Evolutionary conservation across 108 stramenopile genomes (phyloP).

Genomic region (Mediolabrus comicus): DNA sequence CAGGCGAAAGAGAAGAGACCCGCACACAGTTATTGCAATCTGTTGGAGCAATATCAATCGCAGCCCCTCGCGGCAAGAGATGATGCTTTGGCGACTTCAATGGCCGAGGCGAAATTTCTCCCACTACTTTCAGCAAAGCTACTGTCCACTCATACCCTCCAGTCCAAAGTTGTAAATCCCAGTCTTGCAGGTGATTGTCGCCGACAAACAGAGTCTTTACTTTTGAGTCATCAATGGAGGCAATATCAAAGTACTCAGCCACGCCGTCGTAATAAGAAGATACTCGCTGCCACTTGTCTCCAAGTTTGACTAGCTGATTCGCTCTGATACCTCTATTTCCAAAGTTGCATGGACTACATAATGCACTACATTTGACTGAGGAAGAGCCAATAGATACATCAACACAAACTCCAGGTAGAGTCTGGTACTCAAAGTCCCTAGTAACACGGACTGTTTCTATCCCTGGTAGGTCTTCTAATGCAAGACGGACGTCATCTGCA

Average conservation of each 20-base stretch:
- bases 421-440: conserved; percentile 21
- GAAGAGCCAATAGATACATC: conserved; percentile 38
- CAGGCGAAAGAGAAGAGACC: conserved; percentile 38
- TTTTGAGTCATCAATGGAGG: conserved; percentile 51
- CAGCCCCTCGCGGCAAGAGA: conserved; percentile 40
- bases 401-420: conserved; percentile 33
- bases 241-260: conserved; percentile 48
- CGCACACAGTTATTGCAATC: conserved; percentile 74
- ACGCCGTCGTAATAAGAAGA: conserved; percentile 48
- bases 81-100: conserved; percentile 45
- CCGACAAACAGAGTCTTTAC: conserved; percentile 47
- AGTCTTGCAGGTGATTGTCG: conserved; percentile 5
- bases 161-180: conserved; percentile 54
- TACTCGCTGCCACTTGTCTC: conserved; percentile 64
- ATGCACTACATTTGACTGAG: conserved; percentile 36
- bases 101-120: conserved; percentile 29
- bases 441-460: conserved; percentile 62
- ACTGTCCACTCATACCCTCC: conserved; percentile 80
- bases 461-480: conserved; percentile 55
- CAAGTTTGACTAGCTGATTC: conserved; percentile 52
- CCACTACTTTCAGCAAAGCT: conserved; percentile 47
- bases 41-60: conserved; percentile 41
- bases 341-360: conserved; percentile 54
- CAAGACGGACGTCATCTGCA: conserved; percentile 51
- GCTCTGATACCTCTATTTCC: conserved; percentile 44